These are phyloP conservation scores for Nothophytophthora sp. DNA, from an alignment of 352 stramenopile genomes.

Conservation along the genomic window DNA sequence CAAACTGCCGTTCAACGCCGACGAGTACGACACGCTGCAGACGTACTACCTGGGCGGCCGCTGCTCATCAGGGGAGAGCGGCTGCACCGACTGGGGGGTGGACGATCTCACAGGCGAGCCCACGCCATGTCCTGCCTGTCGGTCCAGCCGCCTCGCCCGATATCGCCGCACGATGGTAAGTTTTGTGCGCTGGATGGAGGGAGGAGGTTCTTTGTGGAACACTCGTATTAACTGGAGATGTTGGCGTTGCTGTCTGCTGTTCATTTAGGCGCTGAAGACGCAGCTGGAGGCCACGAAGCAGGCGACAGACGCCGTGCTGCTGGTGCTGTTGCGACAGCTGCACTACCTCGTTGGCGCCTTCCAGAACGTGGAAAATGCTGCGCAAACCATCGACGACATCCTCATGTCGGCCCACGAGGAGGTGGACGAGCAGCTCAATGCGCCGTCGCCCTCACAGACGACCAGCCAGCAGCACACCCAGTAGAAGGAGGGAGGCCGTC, in stretches of 20 bases:
- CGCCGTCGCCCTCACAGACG: slow-evolving; percentile 15
- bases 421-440: slow-evolving; percentile 16
- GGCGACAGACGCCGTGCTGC: slow-evolving; percentile 36
- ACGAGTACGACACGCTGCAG: slow-evolving; percentile 65
- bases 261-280: slow-evolving; percentile 44
- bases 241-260: slow-evolving; percentile 4
- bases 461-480: slow-evolving; percentile 24
- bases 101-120: slow-evolving; percentile 29
- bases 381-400: slow-evolving; percentile 58
- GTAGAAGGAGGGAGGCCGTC: slow-evolving; percentile 15
- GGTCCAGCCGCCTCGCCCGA: slow-evolving; percentile 51
- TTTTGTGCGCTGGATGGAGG: not conserved
- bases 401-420: slow-evolving; percentile 48
- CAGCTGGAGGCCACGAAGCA: slow-evolving; percentile 38
- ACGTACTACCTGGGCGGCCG: slow-evolving; percentile 58
- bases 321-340: slow-evolving; percentile 66
- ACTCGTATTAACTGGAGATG: slow-evolving; percentile 2
- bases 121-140: slow-evolving; percentile 36
- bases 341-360: slow-evolving; percentile 78
- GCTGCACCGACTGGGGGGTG: slow-evolving; percentile 15
- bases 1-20: slow-evolving; percentile 60
- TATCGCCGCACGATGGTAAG: slow-evolving; percentile 64
- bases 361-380: slow-evolving; percentile 67
- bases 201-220: not conserved
- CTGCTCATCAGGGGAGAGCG: slow-evolving; percentile 38